These are phyloP conservation scores for Bauhinia variegata DNA, from an alignment of 306 rosid genomes.

Conservation along the genomic window DNA sequence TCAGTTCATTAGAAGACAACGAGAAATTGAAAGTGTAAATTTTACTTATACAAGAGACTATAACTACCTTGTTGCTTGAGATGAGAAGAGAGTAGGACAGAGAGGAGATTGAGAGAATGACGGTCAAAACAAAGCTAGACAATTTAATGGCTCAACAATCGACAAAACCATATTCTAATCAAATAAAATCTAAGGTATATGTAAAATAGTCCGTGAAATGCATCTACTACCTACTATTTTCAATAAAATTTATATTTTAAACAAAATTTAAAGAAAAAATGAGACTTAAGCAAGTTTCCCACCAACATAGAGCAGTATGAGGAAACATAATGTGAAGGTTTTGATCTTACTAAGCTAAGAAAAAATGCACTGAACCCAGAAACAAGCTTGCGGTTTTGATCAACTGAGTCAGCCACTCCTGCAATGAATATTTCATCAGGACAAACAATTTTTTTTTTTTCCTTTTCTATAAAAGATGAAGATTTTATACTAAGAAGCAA, in stretches of 20 bases:
- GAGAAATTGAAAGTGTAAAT: background rate
- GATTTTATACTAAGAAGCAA: background rate
- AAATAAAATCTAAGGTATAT: too few species aligned
- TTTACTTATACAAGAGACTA: background rate
- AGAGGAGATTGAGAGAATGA: background rate
- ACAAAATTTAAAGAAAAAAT: slow-evolving; percentile 7
- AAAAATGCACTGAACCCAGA: slow-evolving; percentile 69
- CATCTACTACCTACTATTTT: slow-evolving; percentile 13
- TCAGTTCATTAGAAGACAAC: slow-evolving; percentile 19
- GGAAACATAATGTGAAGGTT: slow-evolving; percentile 27
- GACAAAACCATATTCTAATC: background rate
- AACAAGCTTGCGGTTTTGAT: slow-evolving; percentile 67
- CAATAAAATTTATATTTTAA: slow-evolving; percentile 17
- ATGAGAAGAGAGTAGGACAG: background rate
- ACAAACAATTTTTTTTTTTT: slow-evolving; percentile 20
- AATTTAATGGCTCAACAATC: background rate
- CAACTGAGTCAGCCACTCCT: slow-evolving; percentile 81
- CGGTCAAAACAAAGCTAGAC: slow-evolving; percentile 2
- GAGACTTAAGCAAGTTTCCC: slow-evolving; percentile 5
- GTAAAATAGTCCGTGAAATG: slow-evolving; percentile 14
- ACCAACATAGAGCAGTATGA: slow-evolving; percentile 5
- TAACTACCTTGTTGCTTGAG: background rate
- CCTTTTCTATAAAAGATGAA: slow-evolving; percentile 2
- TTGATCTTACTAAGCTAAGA: slow-evolving; percentile 71
- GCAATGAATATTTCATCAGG: slow-evolving; percentile 36